Conservation (phyloP, 106 monocot species). For the Ottelia alismoides region DNA sequence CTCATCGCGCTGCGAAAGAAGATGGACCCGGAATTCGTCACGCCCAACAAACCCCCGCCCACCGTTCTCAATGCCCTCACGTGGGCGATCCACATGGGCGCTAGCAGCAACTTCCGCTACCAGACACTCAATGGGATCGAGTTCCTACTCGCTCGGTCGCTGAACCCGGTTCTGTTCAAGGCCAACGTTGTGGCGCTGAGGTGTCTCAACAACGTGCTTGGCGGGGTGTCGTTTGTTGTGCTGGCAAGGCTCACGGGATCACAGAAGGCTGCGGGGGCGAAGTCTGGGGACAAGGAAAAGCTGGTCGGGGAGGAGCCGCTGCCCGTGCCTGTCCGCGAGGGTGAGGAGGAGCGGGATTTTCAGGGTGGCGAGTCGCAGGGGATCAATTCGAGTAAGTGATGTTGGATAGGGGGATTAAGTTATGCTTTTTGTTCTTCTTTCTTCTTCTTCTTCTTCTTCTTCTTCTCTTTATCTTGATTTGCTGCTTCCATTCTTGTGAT, state of each 20-base stretch:
- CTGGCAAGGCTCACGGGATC: slow-evolving; percentile 53
- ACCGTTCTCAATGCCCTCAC: slow-evolving; percentile 46
- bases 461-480: too few species aligned
- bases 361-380: neutral
- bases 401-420: too few species aligned
- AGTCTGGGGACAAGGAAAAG: slow-evolving; percentile 8
- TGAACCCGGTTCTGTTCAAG: slow-evolving; percentile 37
- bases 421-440: too few species aligned
- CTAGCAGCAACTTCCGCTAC: slow-evolving; percentile 63
- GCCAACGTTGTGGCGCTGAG: too few species aligned
- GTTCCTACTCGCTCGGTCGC: slow-evolving; percentile 25
- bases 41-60: slow-evolving; percentile 51
- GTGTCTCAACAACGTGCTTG: slow-evolving; percentile 58
- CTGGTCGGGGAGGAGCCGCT: slow-evolving; percentile 8
- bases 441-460: too few species aligned
- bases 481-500: too few species aligned
- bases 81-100: slow-evolving; percentile 64
- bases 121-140: too few species aligned
- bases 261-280: slow-evolving; percentile 22
- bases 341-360: neutral
- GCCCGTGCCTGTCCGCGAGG: neutral
- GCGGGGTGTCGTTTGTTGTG: slow-evolving; percentile 51
- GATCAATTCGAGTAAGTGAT: slow-evolving; percentile 13
- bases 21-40: slow-evolving; percentile 45
- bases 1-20: slow-evolving; percentile 35